Base-by-base conservation (phyloP, 306 rosid genomes). In the Prunus dulcis region DNA sequence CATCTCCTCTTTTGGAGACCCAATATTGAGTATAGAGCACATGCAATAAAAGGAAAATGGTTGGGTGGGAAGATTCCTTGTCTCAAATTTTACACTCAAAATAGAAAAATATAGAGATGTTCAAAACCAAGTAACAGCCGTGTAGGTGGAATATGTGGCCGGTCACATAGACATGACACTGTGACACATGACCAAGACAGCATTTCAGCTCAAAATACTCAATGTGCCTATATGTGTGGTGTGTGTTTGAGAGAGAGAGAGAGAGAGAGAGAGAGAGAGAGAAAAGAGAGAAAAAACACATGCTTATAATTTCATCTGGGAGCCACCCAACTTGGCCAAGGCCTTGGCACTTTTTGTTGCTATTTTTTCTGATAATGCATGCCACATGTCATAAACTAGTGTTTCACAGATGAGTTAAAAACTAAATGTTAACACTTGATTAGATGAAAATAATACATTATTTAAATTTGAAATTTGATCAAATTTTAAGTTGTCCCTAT, bases 181-280 rank as follows among this genome's bases (percentile, higher is more conserved):
- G 43, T 76, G 79, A 41, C 49, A 66, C 17, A 76, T 53, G 73
- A 66, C 73, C 66, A 25, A 66, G 79, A 67, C 73, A 66, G 79
- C 79, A 61, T 46, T 51, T 45, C 12, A 41, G 43, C 67, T 63
- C 45, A 20, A 72, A 15, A 56, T 58, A 23, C 22, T 3, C 43
- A 43, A 73, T 58, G 68, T 73, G 68, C 57, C 13, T 58, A 19
- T 45, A 43, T 23, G 72, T 75, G 79, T 52, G 63, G 52, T 75
- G 52, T 22, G 25, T 8, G 20, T 34, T 34, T 34, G 8, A 17
- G 77, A 43, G 46, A 3, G 72, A 1, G 19, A 7, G 28, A 41
- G 76, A 27, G 67, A 58, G 4, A 57, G 49, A 13, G 58, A 49
- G 60, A 27, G 45, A 60, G 76, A 57, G 76, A n/a, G n/a, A n/a